These are phyloP conservation scores for Talaromyces proteolyticus DNA, from an alignment of 495 filamentous ascomycete species.

Conservation along the genomic window DNA sequence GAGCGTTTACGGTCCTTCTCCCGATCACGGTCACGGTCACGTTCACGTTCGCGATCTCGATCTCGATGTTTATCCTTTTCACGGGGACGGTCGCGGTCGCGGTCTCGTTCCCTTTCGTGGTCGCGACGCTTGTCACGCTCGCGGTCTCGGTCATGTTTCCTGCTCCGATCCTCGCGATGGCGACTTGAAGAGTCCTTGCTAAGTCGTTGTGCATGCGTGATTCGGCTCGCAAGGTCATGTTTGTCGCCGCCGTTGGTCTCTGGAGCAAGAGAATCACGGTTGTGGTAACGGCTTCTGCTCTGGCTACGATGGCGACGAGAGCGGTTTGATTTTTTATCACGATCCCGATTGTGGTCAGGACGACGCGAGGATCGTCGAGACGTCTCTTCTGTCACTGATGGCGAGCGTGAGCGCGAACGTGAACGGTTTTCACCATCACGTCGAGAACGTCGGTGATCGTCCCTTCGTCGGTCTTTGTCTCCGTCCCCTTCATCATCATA, in stretches of 20 bases:
- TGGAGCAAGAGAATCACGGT: slow-evolving; percentile 10
- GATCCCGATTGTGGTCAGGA: slow-evolving; percentile 44
- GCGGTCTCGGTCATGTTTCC: slow-evolving; percentile 26
- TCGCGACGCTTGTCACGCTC: slow-evolving; percentile 23
- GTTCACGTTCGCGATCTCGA: slow-evolving; percentile 36
- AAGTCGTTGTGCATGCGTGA: slow-evolving; percentile 26
- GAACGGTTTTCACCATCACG: slow-evolving; percentile 9
- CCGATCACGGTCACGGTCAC: slow-evolving; percentile 38
- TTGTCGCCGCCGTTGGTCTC: slow-evolving; percentile 17
- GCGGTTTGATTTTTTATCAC: slow-evolving; percentile 9
- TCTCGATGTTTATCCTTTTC: slow-evolving; percentile 39
- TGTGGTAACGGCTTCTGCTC: slow-evolving; percentile 16
- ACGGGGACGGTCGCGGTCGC: slow-evolving; percentile 36
- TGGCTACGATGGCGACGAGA: slow-evolving; percentile 17
- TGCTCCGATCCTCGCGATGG: slow-evolving; percentile 21
- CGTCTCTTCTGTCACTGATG: slow-evolving; percentile 28
- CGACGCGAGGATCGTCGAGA: slow-evolving; percentile 45
- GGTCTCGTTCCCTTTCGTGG: slow-evolving; percentile 26
- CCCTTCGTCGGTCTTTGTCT: not conserved
- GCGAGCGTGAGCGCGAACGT: slow-evolving; percentile 26
- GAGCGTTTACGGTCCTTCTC: slow-evolving; percentile 41
- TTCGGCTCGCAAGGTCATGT: slow-evolving; percentile 17
- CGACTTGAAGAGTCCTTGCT: slow-evolving; percentile 26
- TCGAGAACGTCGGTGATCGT: not conserved
- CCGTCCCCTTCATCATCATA: not conserved